Base-by-base conservation (phyloP, 116 monocot species). In the Posidonia oceanica region DNA sequence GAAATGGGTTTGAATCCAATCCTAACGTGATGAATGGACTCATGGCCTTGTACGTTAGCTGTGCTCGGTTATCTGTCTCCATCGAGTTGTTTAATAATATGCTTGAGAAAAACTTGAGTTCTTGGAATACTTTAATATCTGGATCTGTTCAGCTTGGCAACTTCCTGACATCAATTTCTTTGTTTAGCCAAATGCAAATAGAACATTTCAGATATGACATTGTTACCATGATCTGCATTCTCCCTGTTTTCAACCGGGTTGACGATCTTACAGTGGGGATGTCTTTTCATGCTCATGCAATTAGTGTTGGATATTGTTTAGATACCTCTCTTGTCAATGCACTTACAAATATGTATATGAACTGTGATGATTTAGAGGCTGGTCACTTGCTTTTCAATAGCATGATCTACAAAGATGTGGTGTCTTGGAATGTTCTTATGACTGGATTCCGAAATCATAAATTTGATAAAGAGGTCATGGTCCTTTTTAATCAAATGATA, bases 121-220 rank as follows among this genome's bases (percentile, higher is more conserved):
- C 83, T 39, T 90, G 90, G 90, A 90, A 90, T 72, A 78, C 79
- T 65, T 37, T 86, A 59, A 84, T 90, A 79, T 80, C 81, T 0
- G 78, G 71, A 36, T 82, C 63, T 59, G 75, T 61, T 39, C 79
- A 82, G 44, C 68, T 58, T 20, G 75, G 77, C 55, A 70, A 81
- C 18, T 42, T 51, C 23, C 48, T 69, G 3, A 38, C 76, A 61
- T 69, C 64, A 14, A 22, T 86, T 60, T 61, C 17, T 2, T 52
- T 77, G 6, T 83, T 86, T 59, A n/a, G 52, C n/a, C 38, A 62
- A 37, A 83, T 86, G 83, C 66, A 64, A 71, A 63, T 22, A 16
- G 70, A 77, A 78, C 68, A 61, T 29, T 29, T 77, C 14, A 68
- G 51, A 67, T 90, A 81, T 57, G 82, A 90, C 71, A 29, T 81